Evolutionary conservation across 805 yeast genomes (phyloP), one percentile per base, ranked within the genome.

Genomic region (Wickerhamiella azyma): DNA sequence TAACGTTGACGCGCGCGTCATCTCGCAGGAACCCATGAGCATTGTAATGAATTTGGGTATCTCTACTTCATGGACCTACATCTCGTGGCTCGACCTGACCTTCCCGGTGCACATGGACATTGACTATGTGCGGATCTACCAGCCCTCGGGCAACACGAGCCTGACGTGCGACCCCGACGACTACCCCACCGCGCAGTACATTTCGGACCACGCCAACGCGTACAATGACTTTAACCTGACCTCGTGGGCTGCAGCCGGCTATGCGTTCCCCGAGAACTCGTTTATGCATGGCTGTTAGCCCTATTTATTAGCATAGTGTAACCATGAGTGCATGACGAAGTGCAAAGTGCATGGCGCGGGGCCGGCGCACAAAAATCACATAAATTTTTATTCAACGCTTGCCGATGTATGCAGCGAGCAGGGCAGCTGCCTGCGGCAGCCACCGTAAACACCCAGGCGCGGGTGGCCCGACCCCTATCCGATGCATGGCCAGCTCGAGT

Each of bases 11-110:
- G 77, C 81, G 81, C 77, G 97, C 63, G 65, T 74, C 52, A 74
- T 89, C 28, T 71, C 92, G 19, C 79, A 81, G 61, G 98, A 89
- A 60, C 97, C 97, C 52, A 86, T 89, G 96, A 73, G 94, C 2
- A 72, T 89, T 50, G 66, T 89, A 53, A 58, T 89, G 70, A 89
- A 89, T 62, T 65, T 89, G 66, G 98, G 95, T 70, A 67, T 89
- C 46, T 88, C 96, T 11, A 81, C 79, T 57, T 81, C 77, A 49
- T 89, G 97, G 97, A 84, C 92, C 7, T 85, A 83, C 62, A 89
- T 89, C 51, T 89, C 86, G 65, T 89, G 96, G 96, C 76, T 77
- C 39, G 60, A 60, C 18, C 67, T 86, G 49, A 65, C 65, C 39
- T 89, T 89, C 74, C 98, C 98, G 2, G 74, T 74, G 13, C 70